Conservation (phyloP, 495 filamentous ascomycete species). For the Staphylotrichum tortipilum region DNA sequence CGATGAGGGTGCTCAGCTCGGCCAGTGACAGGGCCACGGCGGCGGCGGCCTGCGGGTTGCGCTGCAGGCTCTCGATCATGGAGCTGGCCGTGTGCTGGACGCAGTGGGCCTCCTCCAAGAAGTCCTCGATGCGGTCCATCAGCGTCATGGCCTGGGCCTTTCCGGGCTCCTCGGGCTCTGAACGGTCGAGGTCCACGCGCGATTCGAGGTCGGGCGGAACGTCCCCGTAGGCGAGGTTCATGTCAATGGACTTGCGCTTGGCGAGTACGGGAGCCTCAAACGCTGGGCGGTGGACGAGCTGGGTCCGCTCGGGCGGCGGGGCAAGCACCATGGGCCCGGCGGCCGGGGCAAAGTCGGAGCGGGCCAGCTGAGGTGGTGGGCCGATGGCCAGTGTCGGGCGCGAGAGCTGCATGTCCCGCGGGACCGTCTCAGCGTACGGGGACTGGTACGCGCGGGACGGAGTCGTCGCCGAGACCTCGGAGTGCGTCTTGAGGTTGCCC, state of each 20-base stretch:
- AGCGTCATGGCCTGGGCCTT: conserved; percentile 56
- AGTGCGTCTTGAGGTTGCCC: conserved; percentile 34
- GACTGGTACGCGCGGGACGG: conserved; percentile 34
- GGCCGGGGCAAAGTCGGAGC: background rate
- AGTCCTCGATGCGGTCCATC: conserved; percentile 56
- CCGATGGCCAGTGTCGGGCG: conserved; percentile 28
- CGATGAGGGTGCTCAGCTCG: conserved; percentile 72
- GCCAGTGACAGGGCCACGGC: conserved; percentile 89
- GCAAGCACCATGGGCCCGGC: background rate
- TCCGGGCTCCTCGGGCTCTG: conserved; percentile 29
- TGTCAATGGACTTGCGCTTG: conserved; percentile 59
- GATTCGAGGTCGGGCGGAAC: conserved; percentile 47
- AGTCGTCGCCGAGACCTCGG: conserved; percentile 34
- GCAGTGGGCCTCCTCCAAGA: conserved; percentile 80
- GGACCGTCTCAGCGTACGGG: conserved; percentile 35
- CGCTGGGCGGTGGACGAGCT: conserved; percentile 29
- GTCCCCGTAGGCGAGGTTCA: conserved; percentile 79
- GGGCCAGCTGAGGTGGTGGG: conserved; percentile 10
- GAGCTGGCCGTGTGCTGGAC: conserved; percentile 72
- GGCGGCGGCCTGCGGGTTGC: conserved; percentile 86
- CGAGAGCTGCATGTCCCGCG: conserved; percentile 32
- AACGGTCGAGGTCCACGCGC: conserved; percentile 35
- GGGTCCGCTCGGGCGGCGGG: conserved; percentile 10
- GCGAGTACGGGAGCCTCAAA: conserved; percentile 36
- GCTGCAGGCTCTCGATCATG: conserved; percentile 80